Percentiles rank a stretch among this genome's conserved stretches.
Conservation (phyloP, 2,329 filamentous ascomycete genomes). For the Phyllosticta citriasiana region DNA sequence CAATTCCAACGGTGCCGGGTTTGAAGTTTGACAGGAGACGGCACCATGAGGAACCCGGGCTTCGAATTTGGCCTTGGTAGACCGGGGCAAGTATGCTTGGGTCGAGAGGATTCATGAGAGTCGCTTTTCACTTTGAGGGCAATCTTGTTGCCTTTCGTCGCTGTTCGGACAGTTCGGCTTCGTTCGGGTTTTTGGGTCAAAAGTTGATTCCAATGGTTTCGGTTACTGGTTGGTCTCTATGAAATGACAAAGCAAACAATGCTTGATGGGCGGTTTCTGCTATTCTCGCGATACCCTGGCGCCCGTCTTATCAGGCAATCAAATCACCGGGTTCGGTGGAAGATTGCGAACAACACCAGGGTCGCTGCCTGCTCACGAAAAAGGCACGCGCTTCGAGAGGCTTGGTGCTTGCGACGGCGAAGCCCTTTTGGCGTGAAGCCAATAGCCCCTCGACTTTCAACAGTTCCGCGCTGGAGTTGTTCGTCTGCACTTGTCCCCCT, state of each 20-base stretch:
- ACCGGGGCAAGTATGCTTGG: neutral
- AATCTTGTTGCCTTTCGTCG: neutral
- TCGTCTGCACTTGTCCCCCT: neutral
- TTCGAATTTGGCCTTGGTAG: neutral
- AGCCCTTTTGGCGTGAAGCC: too few relatives aligned
- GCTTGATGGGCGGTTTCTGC: constrained; percentile 6
- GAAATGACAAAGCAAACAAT: constrained; percentile 2
- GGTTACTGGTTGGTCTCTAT: constrained; percentile 1
- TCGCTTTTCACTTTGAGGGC: neutral
- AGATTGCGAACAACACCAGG: neutral
- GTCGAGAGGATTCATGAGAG: neutral
- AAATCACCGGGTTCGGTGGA: constrained; percentile 3
- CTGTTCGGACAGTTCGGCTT: neutral
- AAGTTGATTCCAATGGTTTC: constrained; percentile 6
- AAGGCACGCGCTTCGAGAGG: neutral
- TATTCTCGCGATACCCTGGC: constrained; percentile 7
- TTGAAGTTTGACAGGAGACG: constrained; percentile 20
- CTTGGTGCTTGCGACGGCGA: neutral
- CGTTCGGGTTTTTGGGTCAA: constrained; percentile 7
- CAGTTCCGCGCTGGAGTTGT: neutral
- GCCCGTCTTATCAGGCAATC: constrained; percentile 5
- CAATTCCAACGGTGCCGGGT: constrained; percentile 23
- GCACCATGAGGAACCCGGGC: neutral
- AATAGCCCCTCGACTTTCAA: neutral
- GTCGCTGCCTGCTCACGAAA: neutral